A percentile compares a stretch with the other conserved stretches of the same genome.
phyloP scores from a whole-genome alignment of 352 stramenopile genomes.

The Globisporangium nunn region DNA sequence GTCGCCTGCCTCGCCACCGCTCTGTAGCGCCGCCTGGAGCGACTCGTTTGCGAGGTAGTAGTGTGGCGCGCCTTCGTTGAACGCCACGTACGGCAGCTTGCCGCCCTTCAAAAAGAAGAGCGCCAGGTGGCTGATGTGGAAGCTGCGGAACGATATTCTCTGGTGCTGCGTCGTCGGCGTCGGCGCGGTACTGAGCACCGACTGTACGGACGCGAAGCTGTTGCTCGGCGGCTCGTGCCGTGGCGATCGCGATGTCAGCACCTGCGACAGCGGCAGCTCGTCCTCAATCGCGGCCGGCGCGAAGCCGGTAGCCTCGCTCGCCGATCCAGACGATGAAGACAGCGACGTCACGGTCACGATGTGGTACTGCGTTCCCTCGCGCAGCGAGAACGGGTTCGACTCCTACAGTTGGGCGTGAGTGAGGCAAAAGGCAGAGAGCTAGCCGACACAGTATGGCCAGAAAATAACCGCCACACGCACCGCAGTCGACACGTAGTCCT shows the following conservation, averaged over 20 bases:
- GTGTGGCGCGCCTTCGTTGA: conserved; percentile 73
- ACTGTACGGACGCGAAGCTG: conserved; percentile 7
- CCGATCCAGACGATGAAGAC: conserved; percentile 17
- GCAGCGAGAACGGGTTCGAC: conserved; percentile 62
- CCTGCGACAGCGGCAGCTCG: conserved; percentile 57
- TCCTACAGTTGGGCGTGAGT: conserved; percentile 14
- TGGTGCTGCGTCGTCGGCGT: conserved; percentile 31
- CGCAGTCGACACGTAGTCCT: conserved; percentile 60
- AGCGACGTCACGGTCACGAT: conserved; percentile 64
- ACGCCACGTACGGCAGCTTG: conserved; percentile 74
- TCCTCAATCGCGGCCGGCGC: conserved; percentile 30
- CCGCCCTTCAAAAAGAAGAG: conserved; percentile 74
- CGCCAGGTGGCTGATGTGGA: conserved; percentile 76
- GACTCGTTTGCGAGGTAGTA: conserved; percentile 79
- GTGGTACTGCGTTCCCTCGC: conserved; percentile 66
- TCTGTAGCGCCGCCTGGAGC: conserved; percentile 60
- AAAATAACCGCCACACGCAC: conserved; percentile 12
- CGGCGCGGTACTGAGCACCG: conserved; percentile 2
- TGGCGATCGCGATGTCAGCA: conserved; percentile 39
- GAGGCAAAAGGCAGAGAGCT: background rate
- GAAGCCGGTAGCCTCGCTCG: background rate
- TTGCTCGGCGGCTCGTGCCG: conserved; percentile 14
- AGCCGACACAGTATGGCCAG: too few species aligned
- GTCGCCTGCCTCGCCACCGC: conserved; percentile 29
- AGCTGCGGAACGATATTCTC: conserved; percentile 71